Base-by-base conservation (phyloP, 1,284 basidiomycete genomes). In the Heliocybe sulcata region DNA sequence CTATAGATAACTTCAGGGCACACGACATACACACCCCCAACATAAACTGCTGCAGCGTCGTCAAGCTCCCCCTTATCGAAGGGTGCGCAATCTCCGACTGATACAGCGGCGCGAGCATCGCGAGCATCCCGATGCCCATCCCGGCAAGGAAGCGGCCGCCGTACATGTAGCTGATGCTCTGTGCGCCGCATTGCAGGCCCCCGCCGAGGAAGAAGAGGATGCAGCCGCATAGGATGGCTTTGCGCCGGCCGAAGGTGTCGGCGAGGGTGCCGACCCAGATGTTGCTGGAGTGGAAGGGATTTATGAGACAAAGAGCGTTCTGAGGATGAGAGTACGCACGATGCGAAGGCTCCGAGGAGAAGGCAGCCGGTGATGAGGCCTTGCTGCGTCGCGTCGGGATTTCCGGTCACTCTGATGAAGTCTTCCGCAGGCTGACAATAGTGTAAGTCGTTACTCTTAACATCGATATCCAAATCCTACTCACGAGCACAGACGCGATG, bases 21-120 rank as follows among this genome's bases (percentile, higher is more conserved):
- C 19, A 52, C 51, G 22, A 9, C 29, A 29, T 16, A 54, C 59
- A 2, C 50, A 68, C 69, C 4, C 76, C 76, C 25, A 78, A 64
- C 69, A 76, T 76, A 61, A 77, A 75, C 62, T 85, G 81, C 67
- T 84, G 83, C 23, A 84, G 69, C 1, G 82, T 83, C 1, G 80
- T 83, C 38, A 85, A 69, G 29, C 80, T 70, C 19, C 83, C 84
- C 26, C 83, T 74, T 53, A 82, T 82, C 61, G 79, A 79, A 0
- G 82, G 82, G 58, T 83, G 82, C 1, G 82, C 80, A 55, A 85
- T 83, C 67, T 85, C 82, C 12, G 77, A 74, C 67, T 77, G 75
- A 64, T 85, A 87, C 3, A 85, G 65, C 12, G 82, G 82, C 1
- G 80, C 80, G 22, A 85, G 69, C 61, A 81, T 76, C 0, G 79